Conservation (phyloP, 2,329 filamentous ascomycete species). For the Trichoderma polysporum region DNA sequence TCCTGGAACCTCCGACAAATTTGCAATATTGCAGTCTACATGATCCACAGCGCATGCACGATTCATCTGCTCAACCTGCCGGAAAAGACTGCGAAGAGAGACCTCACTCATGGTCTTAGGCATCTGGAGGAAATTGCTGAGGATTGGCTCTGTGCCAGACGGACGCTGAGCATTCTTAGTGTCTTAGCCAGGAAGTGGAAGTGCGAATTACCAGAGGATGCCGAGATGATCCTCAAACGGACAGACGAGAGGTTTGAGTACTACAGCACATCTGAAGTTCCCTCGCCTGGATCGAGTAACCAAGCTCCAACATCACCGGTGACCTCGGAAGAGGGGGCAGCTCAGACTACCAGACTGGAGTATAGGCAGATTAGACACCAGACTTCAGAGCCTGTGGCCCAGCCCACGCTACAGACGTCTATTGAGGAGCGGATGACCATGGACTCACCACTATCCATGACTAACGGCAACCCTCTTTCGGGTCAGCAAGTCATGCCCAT, state of each 20-base stretch:
- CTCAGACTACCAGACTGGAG: conserved; percentile 29
- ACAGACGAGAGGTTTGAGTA: conserved; percentile 78
- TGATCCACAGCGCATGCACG: conserved; percentile 89
- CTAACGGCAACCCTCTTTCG: not conserved
- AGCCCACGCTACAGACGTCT: conserved; percentile 19
- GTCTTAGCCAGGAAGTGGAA: conserved; percentile 87
- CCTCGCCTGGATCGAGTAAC: conserved; percentile 49
- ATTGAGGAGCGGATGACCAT: conserved; percentile 21
- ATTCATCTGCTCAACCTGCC: conserved; percentile 92
- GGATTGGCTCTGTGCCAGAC: conserved; percentile 85
- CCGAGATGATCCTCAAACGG: conserved; percentile 69
- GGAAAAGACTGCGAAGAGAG: conserved; percentile 84
- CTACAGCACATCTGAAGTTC: conserved; percentile 62
- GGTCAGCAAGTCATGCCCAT: conserved; percentile 19
- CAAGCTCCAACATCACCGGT: conserved; percentile 29
- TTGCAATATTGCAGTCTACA: conserved; percentile 95
- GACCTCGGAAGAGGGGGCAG: conserved; percentile 31
- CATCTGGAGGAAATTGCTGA: conserved; percentile 95
- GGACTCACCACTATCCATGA: conserved; percentile 19
- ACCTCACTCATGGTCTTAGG: conserved; percentile 86
- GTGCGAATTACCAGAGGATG: conserved; percentile 82
- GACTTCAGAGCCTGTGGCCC: conserved; percentile 29
- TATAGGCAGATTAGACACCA: conserved; percentile 39
- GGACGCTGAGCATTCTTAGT: conserved; percentile 81
- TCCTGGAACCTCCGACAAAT: conserved; percentile 89